A percentile compares a stretch with the other conserved stretches of the same genome.
phyloP scores from a whole-genome alignment of 2,329 filamentous ascomycete genomes.

The Cercospora zeae-maydis region DNA sequence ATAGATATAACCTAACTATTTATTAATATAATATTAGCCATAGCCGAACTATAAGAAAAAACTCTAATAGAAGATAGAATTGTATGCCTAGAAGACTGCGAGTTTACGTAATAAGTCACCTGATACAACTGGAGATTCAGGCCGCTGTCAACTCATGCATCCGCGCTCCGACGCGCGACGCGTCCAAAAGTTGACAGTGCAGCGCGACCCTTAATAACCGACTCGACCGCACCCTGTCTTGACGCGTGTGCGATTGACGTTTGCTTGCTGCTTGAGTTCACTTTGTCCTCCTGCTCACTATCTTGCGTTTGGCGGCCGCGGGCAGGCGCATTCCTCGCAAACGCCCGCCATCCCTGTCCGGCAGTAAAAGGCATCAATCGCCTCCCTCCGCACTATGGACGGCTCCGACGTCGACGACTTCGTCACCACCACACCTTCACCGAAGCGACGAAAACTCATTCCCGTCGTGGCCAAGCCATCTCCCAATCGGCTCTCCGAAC shows the following conservation, averaged over 20 bases:
- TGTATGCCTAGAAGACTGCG: too few species aligned
- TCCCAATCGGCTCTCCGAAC: slow-evolving; percentile 19
- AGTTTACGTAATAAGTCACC: too few species aligned
- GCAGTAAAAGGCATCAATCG: background rate
- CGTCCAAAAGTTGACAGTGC: background rate
- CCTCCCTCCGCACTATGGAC: background rate
- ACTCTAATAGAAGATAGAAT: too few species aligned
- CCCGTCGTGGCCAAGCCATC: slow-evolving; percentile 18
- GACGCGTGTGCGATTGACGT: background rate
- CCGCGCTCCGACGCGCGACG: background rate
- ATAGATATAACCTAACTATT: too few species aligned
- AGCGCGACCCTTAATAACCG: background rate
- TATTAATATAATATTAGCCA: too few species aligned
- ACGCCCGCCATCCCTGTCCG: background rate
- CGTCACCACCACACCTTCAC: slow-evolving; percentile 17
- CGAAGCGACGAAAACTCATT: slow-evolving; percentile 25
- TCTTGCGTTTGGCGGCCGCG: background rate
- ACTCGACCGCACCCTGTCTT: background rate
- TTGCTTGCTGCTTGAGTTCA: background rate
- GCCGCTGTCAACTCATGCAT: too few species aligned
- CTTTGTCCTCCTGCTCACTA: background rate
- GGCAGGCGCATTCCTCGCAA: background rate
- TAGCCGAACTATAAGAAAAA: too few species aligned
- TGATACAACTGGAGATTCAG: too few species aligned
- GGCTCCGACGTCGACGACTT: background rate